Percentiles rank a stretch among this genome's conserved stretches.
phyloP scores from a whole-genome alignment of 352 stramenopile species.

The Phytophthora citrophthora region DNA sequence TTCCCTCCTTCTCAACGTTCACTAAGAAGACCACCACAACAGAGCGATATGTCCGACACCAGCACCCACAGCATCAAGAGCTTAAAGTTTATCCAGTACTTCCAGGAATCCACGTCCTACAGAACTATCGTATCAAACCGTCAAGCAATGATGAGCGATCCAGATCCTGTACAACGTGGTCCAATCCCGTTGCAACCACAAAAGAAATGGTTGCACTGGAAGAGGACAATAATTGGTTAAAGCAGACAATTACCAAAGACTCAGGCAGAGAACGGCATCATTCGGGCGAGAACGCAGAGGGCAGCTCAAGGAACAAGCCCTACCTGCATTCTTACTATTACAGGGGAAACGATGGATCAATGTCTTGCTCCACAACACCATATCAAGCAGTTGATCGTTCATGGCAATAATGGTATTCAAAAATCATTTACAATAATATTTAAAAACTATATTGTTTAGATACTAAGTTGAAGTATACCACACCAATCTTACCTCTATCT shows the following conservation, averaged over 20 bases:
- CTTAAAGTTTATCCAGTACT: conserved; percentile 20
- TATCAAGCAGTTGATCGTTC: neutral
- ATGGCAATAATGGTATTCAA: too few species aligned
- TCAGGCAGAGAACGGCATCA: neutral
- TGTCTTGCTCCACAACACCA: neutral
- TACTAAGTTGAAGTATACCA: neutral
- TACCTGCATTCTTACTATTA: conserved; percentile 28
- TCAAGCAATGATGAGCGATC: too few species aligned
- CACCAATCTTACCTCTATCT: neutral
- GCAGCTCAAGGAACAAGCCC: neutral
- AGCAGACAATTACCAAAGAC: neutral
- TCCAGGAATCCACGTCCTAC: conserved; percentile 18
- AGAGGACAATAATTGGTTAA: neutral
- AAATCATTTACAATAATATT: too few species aligned
- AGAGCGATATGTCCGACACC: conserved; percentile 4
- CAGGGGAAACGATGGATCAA: conserved; percentile 1
- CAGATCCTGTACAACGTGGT: neutral
- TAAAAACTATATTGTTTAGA: too few species aligned
- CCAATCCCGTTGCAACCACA: neutral
- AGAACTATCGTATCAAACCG: conserved; percentile 8
- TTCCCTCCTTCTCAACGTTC: conserved; percentile 6
- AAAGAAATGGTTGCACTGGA: conserved; percentile 2
- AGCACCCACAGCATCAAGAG: conserved; percentile 1
- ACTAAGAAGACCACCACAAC: neutral
- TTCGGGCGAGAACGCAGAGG: neutral